Evolutionary conservation across 768 basidiomycete genomes (phyloP), one percentile per base, ranked within the genome.

Genomic region (Suillus spraguei): DNA sequence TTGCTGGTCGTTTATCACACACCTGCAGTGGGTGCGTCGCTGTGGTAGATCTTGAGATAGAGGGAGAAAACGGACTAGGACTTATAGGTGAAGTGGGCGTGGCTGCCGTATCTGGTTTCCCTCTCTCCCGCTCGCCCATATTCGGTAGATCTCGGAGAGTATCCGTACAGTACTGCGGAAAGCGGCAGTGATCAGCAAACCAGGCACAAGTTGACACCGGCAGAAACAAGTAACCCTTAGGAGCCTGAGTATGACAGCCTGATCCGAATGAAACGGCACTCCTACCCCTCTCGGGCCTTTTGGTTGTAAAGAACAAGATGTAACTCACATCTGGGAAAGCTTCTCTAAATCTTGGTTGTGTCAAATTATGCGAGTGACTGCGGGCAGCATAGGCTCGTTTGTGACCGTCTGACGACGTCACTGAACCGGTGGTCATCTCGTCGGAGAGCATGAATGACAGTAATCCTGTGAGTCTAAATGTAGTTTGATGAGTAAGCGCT

Each of bases 341-440:
- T 44, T 97, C 95, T 68, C 80, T 87, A 75, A 97, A 98, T 68
- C 90, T 85, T 63, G 86, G 80, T 71, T 94, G 90, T 38, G 77
- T 70, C 47, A 96, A 69, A 72, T 99, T 99, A 89, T 91, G 97
- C 0, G 82, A 76, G 74, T 99, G 97, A 71, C 91, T 94, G 59
- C 87, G 83, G 6, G 80, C 77, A 0, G 97, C 95, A 65, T 94
- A 89, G 0, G 79, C 73, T 42, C 85, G 85, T 77, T 95, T 97
- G 70, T 98, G 91, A 6, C 82, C 79, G 47, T 91, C 90, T 16
- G 88, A 85, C 1, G 92, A 89, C 8, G 86, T 92, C 36, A 96
- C 87, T 1, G 92, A 94, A 11, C 97, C 97, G 0, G 97, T 97
- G 0, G 97, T 99, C 85, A 98, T 95, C 77, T 97, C 95, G 68